phyloP scores from a whole-genome alignment of 768 basidiomycete genomes.

The Boletus subparvulus region DNA sequence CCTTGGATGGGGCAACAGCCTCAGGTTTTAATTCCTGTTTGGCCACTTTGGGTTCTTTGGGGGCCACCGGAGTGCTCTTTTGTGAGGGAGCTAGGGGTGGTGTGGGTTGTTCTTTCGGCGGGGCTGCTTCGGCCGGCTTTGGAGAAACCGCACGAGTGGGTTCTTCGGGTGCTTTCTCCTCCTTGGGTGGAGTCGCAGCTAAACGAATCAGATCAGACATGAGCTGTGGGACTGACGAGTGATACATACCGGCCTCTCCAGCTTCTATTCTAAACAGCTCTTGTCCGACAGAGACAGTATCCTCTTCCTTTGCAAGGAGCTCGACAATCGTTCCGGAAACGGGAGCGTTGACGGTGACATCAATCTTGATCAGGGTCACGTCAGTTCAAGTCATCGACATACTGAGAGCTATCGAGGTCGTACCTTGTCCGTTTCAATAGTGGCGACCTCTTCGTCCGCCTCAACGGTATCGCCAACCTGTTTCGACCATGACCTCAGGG shows the following conservation, averaged over 20 bases:
- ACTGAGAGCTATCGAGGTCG: not conserved
- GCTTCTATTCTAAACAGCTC: slow-evolving; percentile 90
- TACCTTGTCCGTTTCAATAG: slow-evolving; percentile 99
- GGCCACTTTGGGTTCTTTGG: slow-evolving; percentile 36
- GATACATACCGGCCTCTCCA: slow-evolving; percentile 58
- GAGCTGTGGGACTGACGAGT: not conserved
- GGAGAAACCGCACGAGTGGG: slow-evolving; percentile 25
- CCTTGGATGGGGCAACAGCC: slow-evolving; percentile 34
- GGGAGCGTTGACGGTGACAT: slow-evolving; percentile 95
- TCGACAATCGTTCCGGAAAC: slow-evolving; percentile 84
- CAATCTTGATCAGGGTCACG: slow-evolving; percentile 59
- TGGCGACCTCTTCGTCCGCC: slow-evolving; percentile 94
- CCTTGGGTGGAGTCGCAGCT: slow-evolving; percentile 33
- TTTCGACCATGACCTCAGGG: slow-evolving; percentile 92
- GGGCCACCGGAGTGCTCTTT: slow-evolving; percentile 27
- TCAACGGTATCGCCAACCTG: slow-evolving; percentile 88
- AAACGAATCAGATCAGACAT: not conserved
- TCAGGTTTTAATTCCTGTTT: slow-evolving; percentile 34
- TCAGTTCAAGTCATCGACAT: not conserved
- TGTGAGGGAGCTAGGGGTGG: slow-evolving; percentile 44
- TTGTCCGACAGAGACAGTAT: slow-evolving; percentile 92
- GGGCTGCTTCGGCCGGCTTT: slow-evolving; percentile 40
- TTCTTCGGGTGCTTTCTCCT: slow-evolving; percentile 24
- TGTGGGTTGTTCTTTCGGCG: slow-evolving; percentile 49
- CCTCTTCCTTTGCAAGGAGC: slow-evolving; percentile 85